Percentiles rank a stretch among this genome's conserved stretches.
Conservation (phyloP, 2,329 filamentous ascomycete species). For the Xylaria sp. region DNA sequence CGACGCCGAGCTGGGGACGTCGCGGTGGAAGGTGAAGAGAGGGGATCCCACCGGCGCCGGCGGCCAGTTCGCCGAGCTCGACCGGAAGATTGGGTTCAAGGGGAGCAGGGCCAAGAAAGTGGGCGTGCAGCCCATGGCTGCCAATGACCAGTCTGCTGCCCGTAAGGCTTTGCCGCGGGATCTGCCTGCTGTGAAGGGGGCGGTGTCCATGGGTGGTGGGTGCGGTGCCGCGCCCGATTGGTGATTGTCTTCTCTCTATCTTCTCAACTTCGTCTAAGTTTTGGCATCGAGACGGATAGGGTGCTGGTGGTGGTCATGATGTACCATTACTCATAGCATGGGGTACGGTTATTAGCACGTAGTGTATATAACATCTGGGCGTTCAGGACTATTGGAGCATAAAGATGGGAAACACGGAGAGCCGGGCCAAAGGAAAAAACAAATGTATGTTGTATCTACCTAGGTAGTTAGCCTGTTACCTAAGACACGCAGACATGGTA, state of each 20-base stretch:
- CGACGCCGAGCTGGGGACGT: conserved; percentile 80
- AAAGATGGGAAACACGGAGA: not conserved
- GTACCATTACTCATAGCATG: not conserved
- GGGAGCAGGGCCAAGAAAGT: conserved; percentile 58
- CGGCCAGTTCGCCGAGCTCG: conserved; percentile 57
- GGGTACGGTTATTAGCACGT: not conserved
- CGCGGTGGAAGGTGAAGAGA: conserved; percentile 81
- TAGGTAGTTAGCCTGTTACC: too few relatives aligned
- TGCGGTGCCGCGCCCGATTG: conserved; percentile 61
- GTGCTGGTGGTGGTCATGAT: not conserved
- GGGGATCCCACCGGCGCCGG: conserved; percentile 61
- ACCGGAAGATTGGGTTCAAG: conserved; percentile 58
- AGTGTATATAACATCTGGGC: not conserved
- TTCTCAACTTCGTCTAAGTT: not conserved
- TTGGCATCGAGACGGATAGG: not conserved
- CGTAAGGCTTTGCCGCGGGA: conserved; percentile 45
- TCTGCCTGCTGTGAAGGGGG: conserved; percentile 34
- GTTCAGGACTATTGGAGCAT: not conserved
- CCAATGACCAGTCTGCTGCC: conserved; percentile 12
- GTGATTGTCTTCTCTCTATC: conserved; percentile 46
- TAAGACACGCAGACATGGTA: too few relatives aligned
- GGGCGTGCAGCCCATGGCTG: conserved; percentile 50
- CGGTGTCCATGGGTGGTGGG: conserved; percentile 47
- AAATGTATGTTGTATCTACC: too few relatives aligned
- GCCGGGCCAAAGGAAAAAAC: not conserved